These are phyloP conservation scores for Cyclostephanos tholiformis DNA, from an alignment of 108 stramenopile species.

Conservation along the genomic window DNA sequence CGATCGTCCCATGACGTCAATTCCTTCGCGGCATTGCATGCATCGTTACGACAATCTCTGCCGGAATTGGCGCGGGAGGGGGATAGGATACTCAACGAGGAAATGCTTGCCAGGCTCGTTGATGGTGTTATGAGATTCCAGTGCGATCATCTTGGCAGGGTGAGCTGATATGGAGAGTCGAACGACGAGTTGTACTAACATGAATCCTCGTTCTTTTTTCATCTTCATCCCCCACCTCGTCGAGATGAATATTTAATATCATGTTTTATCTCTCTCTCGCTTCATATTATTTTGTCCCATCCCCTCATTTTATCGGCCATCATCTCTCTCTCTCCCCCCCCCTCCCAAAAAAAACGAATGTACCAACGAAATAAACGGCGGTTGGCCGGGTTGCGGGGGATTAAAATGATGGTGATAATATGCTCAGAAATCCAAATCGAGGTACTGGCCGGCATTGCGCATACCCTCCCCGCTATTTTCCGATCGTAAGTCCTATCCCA, in stretches of 20 bases:
- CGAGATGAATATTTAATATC: not conserved
- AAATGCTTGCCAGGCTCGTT: constrained; percentile 33
- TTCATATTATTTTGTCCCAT: not conserved
- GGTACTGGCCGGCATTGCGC: constrained; percentile 31
- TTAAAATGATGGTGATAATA: too few species aligned
- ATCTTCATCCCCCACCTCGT: not conserved
- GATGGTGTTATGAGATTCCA: constrained; percentile 41
- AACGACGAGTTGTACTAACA: too few species aligned
- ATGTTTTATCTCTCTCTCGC: not conserved
- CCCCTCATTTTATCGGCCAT: too few species aligned
- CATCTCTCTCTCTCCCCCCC: too few species aligned
- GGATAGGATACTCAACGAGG: constrained; percentile 44
- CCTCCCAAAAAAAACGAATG: too few species aligned
- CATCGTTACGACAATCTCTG: constrained; percentile 16
- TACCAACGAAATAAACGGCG: too few species aligned
- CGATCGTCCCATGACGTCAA: constrained; percentile 30
- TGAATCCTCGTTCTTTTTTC: too few species aligned
- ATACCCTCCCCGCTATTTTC: constrained; percentile 33
- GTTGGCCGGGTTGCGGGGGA: too few species aligned
- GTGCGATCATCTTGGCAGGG: constrained; percentile 41
- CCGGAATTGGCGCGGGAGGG: constrained; percentile 39
- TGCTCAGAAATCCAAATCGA: constrained; percentile 29
- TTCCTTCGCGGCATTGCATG: constrained; percentile 20
- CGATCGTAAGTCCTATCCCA: constrained; percentile 33
- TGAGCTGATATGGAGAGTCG: constrained; percentile 11